Evolutionary conservation across 148 eudicot species (phyloP).

Genomic region (Cornus suecica): DNA sequence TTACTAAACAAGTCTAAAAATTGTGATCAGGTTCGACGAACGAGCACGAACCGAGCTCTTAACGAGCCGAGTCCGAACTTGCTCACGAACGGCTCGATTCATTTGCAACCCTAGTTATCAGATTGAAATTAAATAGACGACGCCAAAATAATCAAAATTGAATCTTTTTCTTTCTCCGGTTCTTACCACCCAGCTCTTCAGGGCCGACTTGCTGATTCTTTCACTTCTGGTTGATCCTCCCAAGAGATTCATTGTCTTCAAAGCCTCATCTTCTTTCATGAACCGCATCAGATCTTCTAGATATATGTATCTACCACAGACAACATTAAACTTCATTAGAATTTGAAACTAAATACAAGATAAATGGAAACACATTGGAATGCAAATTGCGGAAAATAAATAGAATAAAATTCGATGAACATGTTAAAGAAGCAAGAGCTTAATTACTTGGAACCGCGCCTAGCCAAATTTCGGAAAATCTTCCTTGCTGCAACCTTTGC

Average conservation of each 20-base stretch:
- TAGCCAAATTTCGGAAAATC: slow-evolving; percentile 53
- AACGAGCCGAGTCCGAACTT: too few relatives aligned
- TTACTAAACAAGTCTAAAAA: too few relatives aligned
- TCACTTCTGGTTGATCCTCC: slow-evolving; percentile 53
- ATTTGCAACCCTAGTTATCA: too few relatives aligned
- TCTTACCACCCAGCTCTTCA: slow-evolving; percentile 79
- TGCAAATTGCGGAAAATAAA: too few relatives aligned
- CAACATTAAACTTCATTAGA: background rate
- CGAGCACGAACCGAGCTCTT: too few relatives aligned
- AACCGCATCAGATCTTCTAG: slow-evolving; percentile 54
- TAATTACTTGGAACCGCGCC: slow-evolving; percentile 41
- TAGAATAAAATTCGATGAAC: too few relatives aligned
- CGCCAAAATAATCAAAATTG: too few relatives aligned
- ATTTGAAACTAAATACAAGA: too few relatives aligned
- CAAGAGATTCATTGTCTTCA: slow-evolving; percentile 42
- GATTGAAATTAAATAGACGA: too few relatives aligned
- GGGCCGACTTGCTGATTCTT: slow-evolving; percentile 52
- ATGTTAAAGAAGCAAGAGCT: background rate
- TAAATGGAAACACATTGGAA: too few relatives aligned
- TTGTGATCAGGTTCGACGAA: too few relatives aligned
- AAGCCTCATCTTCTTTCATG: slow-evolving; percentile 65
- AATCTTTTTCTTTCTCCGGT: background rate
- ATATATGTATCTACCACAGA: slow-evolving; percentile 43
- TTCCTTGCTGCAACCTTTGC: slow-evolving; percentile 59
- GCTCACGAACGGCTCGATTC: too few relatives aligned